Evolutionary conservation across 768 basidiomycete species (phyloP).

Genomic region (Suillus clintonianus): DNA sequence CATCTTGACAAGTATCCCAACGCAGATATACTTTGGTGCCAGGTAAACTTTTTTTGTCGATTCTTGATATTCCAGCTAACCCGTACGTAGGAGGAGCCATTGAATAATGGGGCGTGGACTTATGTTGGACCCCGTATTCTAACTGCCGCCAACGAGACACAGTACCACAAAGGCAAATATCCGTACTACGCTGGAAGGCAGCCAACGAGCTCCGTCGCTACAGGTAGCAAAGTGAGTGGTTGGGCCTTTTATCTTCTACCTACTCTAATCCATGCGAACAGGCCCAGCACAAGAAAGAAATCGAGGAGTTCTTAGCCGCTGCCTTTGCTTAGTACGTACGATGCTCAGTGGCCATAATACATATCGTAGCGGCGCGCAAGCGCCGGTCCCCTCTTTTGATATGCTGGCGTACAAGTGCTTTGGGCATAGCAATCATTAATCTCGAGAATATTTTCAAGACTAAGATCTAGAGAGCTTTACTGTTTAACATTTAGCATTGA

Average conservation of each 20-base stretch:
- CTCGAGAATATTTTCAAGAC: neutral
- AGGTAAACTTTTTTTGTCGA: slow-evolving; percentile 44
- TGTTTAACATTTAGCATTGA: too few species aligned
- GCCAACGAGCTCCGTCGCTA: slow-evolving; percentile 90
- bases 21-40: slow-evolving; percentile 91
- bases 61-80: slow-evolving; percentile 5
- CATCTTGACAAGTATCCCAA: slow-evolving; percentile 97
- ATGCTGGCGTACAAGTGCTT: neutral
- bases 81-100: slow-evolving; percentile 74
- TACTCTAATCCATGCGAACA: slow-evolving; percentile 33
- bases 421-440: neutral
- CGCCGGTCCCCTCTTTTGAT: neutral
- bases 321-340: slow-evolving; percentile 46
- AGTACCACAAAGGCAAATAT: slow-evolving; percentile 90
- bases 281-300: slow-evolving; percentile 89
- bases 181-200: slow-evolving; percentile 90
- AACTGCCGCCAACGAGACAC: slow-evolving; percentile 89
- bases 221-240: slow-evolving; percentile 77
- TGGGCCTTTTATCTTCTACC: neutral
- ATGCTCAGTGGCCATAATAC: neutral
- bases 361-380: neutral
- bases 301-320: slow-evolving; percentile 67
- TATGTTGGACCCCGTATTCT: slow-evolving; percentile 92
- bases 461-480: neutral
- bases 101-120: slow-evolving; percentile 98